Percentiles rank a stretch among this genome's conserved stretches.
Conservation (phyloP, 768 basidiomycete species). For the Lactarius deliciosus region DNA sequence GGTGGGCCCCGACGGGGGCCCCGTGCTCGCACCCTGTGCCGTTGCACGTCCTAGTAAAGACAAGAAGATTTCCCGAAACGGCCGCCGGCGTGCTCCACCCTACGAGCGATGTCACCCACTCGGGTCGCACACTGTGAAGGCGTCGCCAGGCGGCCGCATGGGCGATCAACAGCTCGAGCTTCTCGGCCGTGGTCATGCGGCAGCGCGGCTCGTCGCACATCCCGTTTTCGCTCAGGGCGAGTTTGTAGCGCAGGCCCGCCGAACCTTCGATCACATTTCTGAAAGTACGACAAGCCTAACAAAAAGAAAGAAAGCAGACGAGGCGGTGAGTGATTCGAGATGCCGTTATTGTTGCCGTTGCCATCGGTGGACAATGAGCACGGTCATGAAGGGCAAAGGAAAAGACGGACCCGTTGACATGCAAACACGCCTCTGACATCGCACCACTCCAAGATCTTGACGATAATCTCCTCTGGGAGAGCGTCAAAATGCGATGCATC, state of each 20-base stretch:
- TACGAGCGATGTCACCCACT: not conserved
- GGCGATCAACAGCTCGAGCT: slow-evolving; percentile 7
- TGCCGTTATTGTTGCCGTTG: not conserved
- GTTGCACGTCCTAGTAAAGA: slow-evolving; percentile 7
- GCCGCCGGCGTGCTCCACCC: slow-evolving; percentile 18
- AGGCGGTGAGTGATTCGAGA: not conserved
- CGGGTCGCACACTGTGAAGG: slow-evolving; percentile 1
- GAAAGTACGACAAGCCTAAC: slow-evolving; percentile 17
- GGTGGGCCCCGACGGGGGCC: not conserved
- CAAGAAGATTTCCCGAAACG: slow-evolving; percentile 13
- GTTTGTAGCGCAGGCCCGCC: slow-evolving; percentile 18
- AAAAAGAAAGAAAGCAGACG: too few relatives aligned
- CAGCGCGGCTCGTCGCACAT: slow-evolving; percentile 14
- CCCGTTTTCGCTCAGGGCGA: slow-evolving; percentile 13
- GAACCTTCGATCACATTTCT: slow-evolving; percentile 11
- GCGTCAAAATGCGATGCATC: not conserved
- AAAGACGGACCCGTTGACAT: slow-evolving; percentile 19
- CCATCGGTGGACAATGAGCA: not conserved
- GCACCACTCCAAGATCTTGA: slow-evolving; percentile 19
- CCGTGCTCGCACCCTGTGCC: not conserved
- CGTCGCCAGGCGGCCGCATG: slow-evolving; percentile 6
- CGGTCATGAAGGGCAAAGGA: not conserved
- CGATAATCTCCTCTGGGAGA: slow-evolving; percentile 17
- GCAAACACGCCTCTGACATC: slow-evolving; percentile 7
- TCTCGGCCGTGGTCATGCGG: slow-evolving; percentile 12